A percentile compares a stretch with the other conserved stretches of the same genome.
Evolutionary conservation across 345 rosid species (phyloP).

Genomic region (Ceriops tagal): DNA sequence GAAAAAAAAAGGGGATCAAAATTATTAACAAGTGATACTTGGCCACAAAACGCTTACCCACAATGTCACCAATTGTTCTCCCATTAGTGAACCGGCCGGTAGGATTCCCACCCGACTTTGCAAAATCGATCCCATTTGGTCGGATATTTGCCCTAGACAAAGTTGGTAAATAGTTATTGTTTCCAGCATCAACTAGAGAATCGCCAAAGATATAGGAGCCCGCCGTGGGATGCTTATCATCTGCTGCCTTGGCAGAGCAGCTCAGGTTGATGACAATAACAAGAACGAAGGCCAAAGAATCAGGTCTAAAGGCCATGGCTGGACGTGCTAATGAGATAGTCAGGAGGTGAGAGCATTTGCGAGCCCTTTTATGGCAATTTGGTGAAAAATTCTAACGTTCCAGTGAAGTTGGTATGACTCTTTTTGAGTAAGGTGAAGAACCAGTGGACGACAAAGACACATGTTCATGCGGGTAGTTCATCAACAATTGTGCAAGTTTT

Average conservation of each 20-base stretch:
- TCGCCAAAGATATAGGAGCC: slow-evolving; percentile 84
- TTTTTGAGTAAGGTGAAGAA: background rate
- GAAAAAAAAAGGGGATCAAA: background rate
- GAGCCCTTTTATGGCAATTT: slow-evolving; percentile 8
- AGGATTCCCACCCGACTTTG: slow-evolving; percentile 64
- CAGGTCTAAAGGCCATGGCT: slow-evolving; percentile 16
- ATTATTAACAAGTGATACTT: background rate
- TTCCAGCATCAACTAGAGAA: slow-evolving; percentile 85
- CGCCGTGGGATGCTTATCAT: slow-evolving; percentile 22
- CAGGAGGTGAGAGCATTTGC: background rate
- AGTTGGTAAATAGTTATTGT: slow-evolving; percentile 74
- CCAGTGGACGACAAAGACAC: background rate
- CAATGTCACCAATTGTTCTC: slow-evolving; percentile 76
- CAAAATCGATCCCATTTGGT: slow-evolving; percentile 84
- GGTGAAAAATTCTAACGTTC: slow-evolving; percentile 30
- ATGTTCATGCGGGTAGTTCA: slow-evolving; percentile 35
- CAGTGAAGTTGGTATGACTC: slow-evolving; percentile 41
- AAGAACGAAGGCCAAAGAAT: slow-evolving; percentile 13
- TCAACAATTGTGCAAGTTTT: slow-evolving; percentile 29
- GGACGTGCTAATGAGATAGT: background rate
- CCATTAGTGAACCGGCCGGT: slow-evolving; percentile 88
- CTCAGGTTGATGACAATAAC: slow-evolving; percentile 3
- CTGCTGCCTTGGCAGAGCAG: slow-evolving; percentile 18
- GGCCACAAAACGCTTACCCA: slow-evolving; percentile 34
- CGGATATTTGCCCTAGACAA: slow-evolving; percentile 66